A percentile compares a stretch with the other conserved stretches of the same genome.
Conservation (phyloP, 2,329 filamentous ascomycete species). For the Chaetothyriales sp. region DNA sequence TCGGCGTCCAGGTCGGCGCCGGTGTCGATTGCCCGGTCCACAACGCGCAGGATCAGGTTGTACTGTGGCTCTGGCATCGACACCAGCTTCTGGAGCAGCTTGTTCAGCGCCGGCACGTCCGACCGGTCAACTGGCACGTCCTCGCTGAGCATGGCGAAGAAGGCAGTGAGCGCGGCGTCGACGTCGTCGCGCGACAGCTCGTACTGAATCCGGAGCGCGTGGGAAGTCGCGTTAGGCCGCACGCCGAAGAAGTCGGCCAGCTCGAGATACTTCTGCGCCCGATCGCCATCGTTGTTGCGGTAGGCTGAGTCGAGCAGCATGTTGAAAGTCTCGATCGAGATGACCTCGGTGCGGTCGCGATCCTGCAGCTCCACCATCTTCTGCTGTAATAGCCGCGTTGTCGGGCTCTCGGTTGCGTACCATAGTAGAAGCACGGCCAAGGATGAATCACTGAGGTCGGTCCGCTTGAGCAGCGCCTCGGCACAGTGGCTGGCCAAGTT, state of each 20-base stretch:
- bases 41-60: slow-evolving; percentile 55
- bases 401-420: slow-evolving; percentile 57
- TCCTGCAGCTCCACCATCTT: slow-evolving; percentile 55
- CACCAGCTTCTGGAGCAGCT: slow-evolving; percentile 56
- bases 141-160: slow-evolving; percentile 40
- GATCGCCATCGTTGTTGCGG: slow-evolving; percentile 51
- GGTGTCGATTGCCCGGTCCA: slow-evolving; percentile 57
- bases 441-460: slow-evolving; percentile 9
- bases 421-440: slow-evolving; percentile 56
- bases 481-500: slow-evolving; percentile 41
- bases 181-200: slow-evolving; percentile 59
- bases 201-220: slow-evolving; percentile 60
- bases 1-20: slow-evolving; percentile 54
- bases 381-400: slow-evolving; percentile 54
- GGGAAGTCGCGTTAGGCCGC: slow-evolving; percentile 52
- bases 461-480: slow-evolving; percentile 4
- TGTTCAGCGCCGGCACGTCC: slow-evolving; percentile 52
- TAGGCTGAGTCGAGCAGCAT: slow-evolving; percentile 57
- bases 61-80: slow-evolving; percentile 46
- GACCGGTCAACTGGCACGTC: slow-evolving; percentile 37
- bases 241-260: slow-evolving; percentile 53
- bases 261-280: slow-evolving; percentile 57
- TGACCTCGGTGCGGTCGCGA: slow-evolving; percentile 31
- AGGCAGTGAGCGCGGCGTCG: slow-evolving; percentile 39
- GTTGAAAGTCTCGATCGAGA: slow-evolving; percentile 63